A percentile compares a stretch with the other conserved stretches of the same genome.
Conservation (phyloP, 495 filamentous ascomycete species). For the Aspergillus incahuasiensis region DNA sequence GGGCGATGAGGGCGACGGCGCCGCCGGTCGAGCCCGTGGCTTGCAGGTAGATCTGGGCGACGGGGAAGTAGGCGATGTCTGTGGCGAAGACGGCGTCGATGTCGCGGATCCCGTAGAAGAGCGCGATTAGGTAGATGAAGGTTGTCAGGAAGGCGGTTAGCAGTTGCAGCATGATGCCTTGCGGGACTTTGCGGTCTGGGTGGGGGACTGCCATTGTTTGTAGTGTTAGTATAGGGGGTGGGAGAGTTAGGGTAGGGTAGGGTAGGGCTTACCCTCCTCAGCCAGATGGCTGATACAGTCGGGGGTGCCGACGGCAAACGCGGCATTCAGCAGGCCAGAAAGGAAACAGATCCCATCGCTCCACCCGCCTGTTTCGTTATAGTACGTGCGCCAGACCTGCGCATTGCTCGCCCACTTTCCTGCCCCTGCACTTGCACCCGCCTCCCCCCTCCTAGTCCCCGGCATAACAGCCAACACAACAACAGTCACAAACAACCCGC, state of each 20-base stretch:
- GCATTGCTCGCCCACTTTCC: conserved; percentile 32
- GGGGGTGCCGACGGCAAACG: conserved; percentile 78
- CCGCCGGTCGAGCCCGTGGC: conserved; percentile 66
- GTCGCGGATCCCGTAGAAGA: conserved; percentile 49
- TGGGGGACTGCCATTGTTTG: conserved; percentile 54
- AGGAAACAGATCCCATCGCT: conserved; percentile 67
- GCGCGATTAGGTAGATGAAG: conserved; percentile 47
- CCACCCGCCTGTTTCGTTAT: conserved; percentile 62
- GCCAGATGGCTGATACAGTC: conserved; percentile 73
- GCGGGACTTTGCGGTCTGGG: conserved; percentile 46
- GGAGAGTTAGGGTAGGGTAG: background rate
- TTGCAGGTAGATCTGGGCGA: conserved; percentile 74
- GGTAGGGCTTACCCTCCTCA: conserved; percentile 51
- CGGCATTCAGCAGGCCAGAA: conserved; percentile 77
- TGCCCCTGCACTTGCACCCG: no score
- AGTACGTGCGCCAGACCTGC: conserved; percentile 62
- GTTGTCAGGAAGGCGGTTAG: conserved; percentile 46
- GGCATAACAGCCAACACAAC: conserved; percentile 76
- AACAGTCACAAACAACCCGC: conserved; percentile 65
- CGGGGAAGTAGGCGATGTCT: conserved; percentile 56
- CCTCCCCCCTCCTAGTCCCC: conserved; percentile 28
- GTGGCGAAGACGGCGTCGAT: conserved; percentile 32
- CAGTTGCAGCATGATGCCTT: conserved; percentile 48
- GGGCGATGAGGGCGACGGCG: conserved; percentile 51
- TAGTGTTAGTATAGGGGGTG: no score